These are phyloP conservation scores for Cocos nucifera DNA, from an alignment of 176 grass and related monocot species.

Conservation along the genomic window DNA sequence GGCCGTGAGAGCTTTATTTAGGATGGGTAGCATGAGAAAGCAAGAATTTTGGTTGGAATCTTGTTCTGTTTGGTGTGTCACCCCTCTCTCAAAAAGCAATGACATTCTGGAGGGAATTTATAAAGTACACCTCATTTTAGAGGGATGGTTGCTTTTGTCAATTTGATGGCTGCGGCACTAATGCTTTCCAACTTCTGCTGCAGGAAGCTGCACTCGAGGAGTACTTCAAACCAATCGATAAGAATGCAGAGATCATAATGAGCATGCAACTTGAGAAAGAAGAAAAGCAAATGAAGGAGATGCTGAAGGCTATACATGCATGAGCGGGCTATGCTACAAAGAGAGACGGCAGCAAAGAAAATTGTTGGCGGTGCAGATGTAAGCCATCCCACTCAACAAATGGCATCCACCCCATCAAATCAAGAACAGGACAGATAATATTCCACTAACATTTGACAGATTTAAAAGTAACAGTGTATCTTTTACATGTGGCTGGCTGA, in stretches of 20 bases:
- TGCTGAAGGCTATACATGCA: constrained; percentile 61
- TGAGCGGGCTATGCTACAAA: constrained; percentile 51
- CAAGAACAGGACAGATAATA: constrained; percentile 25
- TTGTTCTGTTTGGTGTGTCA: too few relatives aligned
- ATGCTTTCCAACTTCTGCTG: constrained; percentile 9
- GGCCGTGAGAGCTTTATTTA: too few relatives aligned
- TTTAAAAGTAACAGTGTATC: too few relatives aligned
- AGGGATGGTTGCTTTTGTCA: constrained; percentile 4
- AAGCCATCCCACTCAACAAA: constrained; percentile 14
- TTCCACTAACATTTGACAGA: too few relatives aligned
- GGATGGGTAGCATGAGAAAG: too few relatives aligned
- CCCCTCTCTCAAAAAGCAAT: too few relatives aligned
- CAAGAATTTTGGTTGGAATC: too few relatives aligned
- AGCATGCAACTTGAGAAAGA: constrained; percentile 88
- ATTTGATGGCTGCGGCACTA: neutral
- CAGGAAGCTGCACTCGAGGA: constrained; percentile 82
- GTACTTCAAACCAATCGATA: constrained; percentile 85
- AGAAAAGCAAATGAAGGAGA: constrained; percentile 57
- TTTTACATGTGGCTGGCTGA: too few relatives aligned
- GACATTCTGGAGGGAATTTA: neutral
- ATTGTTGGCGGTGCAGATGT: constrained; percentile 6
- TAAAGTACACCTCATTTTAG: neutral
- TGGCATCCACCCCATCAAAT: constrained; percentile 13
- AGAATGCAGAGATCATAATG: constrained; percentile 53
- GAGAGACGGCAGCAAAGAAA: constrained; percentile 40